Base-by-base conservation (phyloP, 2,329 filamentous ascomycete genomes). In the Fusarium sp. region DNA sequence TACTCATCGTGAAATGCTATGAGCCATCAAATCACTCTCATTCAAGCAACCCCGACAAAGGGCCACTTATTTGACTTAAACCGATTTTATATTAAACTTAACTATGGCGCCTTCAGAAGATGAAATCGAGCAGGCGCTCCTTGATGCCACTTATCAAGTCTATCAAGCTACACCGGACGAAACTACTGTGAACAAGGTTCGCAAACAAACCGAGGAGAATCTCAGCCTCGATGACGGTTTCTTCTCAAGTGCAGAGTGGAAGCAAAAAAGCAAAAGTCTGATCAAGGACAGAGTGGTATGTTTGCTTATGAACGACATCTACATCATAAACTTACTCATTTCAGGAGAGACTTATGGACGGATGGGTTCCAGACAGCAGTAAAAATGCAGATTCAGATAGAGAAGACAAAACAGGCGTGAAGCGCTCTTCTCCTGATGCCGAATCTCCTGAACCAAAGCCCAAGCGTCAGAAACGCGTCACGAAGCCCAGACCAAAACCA, bases 131-230 rank as follows among this genome's bases (percentile, higher is more conserved):
- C 76, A 81, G 54, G 85, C 83, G 59, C 83, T 91, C 20, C 80
- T 83, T 48, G 79, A 84, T n/a, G 83, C 84, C 8, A 87, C 89
- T 41, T 82, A 80, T 57, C 81, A 83, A 6, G 76, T 89, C 45
- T 89, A 86, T 75, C 79, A 82, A 33, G 76, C 79, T 26, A 82
- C 85, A 18, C 83, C 84, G 8, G 85, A 87, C 26, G 73, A 83
- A 7, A 83, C 90, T 14, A 88, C 88, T 0, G 88, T 92, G 67
- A 91, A 90, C 75, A 84, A 83, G 56, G 85, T 90, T 62, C 89
- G 90, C 63, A 85, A 87, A 67, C 82, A 82, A 49, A 86, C 85
- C 5, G 88, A 90, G 67, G 80, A 86, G 36, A 80, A 86, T 48
- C 80, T 89, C 2, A 80, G 78, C 3, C 83, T 91, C 4, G 84